Base-by-base conservation (phyloP, 441 rosid species). In the Adansonia madagascariensis region DNA sequence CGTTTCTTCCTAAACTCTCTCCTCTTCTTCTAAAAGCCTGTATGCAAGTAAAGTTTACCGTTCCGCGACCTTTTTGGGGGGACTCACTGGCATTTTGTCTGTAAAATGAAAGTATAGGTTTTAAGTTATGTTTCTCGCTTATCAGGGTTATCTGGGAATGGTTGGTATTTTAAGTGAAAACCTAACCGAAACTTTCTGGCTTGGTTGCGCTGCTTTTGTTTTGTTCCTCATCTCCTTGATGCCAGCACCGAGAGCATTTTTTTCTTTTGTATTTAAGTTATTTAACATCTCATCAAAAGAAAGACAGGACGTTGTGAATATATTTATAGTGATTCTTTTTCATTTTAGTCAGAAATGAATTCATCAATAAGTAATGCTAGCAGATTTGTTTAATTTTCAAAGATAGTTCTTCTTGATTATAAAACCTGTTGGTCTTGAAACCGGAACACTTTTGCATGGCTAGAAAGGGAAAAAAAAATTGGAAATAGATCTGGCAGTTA, bases 91-190 rank as follows among this genome's bases (percentile, higher is more conserved):
- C 83, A 79, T 88, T 87, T 85, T 84, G 88, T 82, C 84, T 85
- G 87, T 89, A 82, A 80, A 81, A 76, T 80, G 82, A 74, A 77
- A 77, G 69, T 77, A 76, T 84, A 87, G 89, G 84, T 79, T 79
- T 75, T 17, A 77, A 80, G 66, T 83, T 78, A 77, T 73, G 80
- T 69, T 35, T 75, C 46, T 65, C 17, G 17, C 68, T 17, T 75
- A 43, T 57, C 43, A 43, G 17, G 75, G 53, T 55, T 64, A 79
- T 73, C 76, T n/a, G 77, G 79, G 83, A 84, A 81, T 79, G 82
- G 80, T 74, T 65, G 83, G 81, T 77, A 74, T 78, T 35, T 71
- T 81, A 80, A 79, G 75, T 81, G 73, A 67, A 80, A 75, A 83
- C 82, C 83, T 55, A 9, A 15, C 69, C 18, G 47, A 59, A 69